Conservation (phyloP, 495 filamentous ascomycete genomes). For the Aspergillus conjunctus region DNA sequence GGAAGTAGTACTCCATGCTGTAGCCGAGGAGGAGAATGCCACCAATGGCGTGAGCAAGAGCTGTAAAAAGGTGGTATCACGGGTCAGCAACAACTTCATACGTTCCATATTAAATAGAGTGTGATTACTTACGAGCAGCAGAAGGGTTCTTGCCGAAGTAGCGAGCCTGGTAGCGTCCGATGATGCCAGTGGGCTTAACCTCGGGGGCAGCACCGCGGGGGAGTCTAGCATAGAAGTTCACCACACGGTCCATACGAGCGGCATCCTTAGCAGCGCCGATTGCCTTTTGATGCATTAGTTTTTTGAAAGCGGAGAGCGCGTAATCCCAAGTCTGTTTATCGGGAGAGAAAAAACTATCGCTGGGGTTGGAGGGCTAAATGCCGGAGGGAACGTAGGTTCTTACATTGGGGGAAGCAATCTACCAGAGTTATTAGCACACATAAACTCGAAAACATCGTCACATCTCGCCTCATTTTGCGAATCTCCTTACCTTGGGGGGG, state of each 20-base stretch:
- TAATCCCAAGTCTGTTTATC: slow-evolving; percentile 1
- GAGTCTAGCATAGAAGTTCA: slow-evolving; percentile 97
- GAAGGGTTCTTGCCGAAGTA: slow-evolving; percentile 94
- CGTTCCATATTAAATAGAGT: background rate
- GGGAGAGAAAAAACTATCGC: slow-evolving; percentile 12
- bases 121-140: slow-evolving; percentile 72
- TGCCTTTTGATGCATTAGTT: slow-evolving; percentile 57
- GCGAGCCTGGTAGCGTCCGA: slow-evolving; percentile 86
- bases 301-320: background rate
- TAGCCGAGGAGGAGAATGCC: slow-evolving; percentile 79
- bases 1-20: slow-evolving; percentile 98
- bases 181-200: slow-evolving; percentile 72
- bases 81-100: background rate
- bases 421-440: slow-evolving; percentile 34
- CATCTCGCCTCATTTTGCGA: slow-evolving; percentile 10
- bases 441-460: background rate
- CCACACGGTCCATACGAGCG: slow-evolving; percentile 91
- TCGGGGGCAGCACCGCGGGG: slow-evolving; percentile 86
- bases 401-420: slow-evolving; percentile 93
- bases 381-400: slow-evolving; percentile 45
- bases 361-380: slow-evolving; percentile 20
- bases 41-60: slow-evolving; percentile 81
- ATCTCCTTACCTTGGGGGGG: slow-evolving; percentile 82
- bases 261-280: slow-evolving; percentile 94
- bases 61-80: slow-evolving; percentile 48